These are phyloP conservation scores for Zasmidium citrigriseum DNA, from an alignment of 2,329 filamentous ascomycete species.

Conservation along the genomic window DNA sequence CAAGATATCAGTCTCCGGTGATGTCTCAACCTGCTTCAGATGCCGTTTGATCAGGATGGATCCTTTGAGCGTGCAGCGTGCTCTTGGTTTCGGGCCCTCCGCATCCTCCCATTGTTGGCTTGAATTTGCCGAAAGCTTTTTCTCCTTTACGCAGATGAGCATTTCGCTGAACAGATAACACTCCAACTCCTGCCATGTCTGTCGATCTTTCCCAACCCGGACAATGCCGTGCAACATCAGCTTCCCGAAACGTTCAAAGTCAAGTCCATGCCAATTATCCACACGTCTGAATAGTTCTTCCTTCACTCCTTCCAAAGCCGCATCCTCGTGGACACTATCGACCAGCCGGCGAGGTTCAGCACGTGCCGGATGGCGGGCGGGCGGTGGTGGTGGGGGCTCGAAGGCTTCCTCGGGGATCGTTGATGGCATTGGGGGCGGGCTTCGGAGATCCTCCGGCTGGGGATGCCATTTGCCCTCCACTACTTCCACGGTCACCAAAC, in stretches of 20 bases:
- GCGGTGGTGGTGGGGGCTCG: constrained; percentile 61
- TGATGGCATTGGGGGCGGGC: constrained; percentile 51
- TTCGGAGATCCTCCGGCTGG: constrained; percentile 74
- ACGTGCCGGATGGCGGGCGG: background rate
- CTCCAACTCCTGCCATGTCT: constrained; percentile 96
- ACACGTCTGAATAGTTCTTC: constrained; percentile 84
- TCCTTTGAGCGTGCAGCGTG: constrained; percentile 86
- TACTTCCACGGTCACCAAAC: constrained; percentile 90
- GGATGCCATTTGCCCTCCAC: constrained; percentile 89
- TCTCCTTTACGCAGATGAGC: constrained; percentile 99
- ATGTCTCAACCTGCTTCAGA: constrained; percentile 80
- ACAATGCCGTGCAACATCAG: constrained; percentile 86
- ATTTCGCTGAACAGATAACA: constrained; percentile 98
- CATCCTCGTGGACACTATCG: constrained; percentile 64
- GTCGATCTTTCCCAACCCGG: constrained; percentile 91
- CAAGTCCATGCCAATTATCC: constrained; percentile 96
- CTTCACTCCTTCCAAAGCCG: constrained; percentile 76
- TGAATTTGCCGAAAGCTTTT: constrained; percentile 62
- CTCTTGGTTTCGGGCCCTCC: constrained; percentile 58
- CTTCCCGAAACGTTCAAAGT: constrained; percentile 91
- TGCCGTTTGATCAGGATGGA: constrained; percentile 99
- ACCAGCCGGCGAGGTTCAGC: constrained; percentile 41
- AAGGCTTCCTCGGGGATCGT: constrained; percentile 51
- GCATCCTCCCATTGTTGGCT: constrained; percentile 67
- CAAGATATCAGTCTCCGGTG: constrained; percentile 75